These are phyloP conservation scores for Magnaporthiopsis incrustans DNA, from an alignment of 2,329 filamentous ascomycete species.

Conservation along the genomic window DNA sequence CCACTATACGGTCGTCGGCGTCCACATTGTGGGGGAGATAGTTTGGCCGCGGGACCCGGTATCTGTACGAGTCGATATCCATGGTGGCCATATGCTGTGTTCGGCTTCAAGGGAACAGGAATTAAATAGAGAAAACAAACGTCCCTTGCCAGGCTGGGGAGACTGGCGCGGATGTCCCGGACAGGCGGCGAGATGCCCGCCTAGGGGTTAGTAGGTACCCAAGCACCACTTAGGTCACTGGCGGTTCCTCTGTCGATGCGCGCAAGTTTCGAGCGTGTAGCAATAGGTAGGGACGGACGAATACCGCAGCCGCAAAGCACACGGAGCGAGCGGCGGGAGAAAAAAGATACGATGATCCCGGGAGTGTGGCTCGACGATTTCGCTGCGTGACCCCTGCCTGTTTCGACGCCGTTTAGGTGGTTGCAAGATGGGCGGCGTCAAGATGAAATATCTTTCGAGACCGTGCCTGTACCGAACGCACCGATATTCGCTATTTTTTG, in stretches of 20 bases:
- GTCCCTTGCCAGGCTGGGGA: background rate
- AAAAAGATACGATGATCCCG: background rate
- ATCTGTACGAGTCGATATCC: slow-evolving; percentile 41
- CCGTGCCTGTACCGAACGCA: too few species aligned
- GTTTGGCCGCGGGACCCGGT: slow-evolving; percentile 49
- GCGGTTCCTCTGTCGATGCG: background rate
- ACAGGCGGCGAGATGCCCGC: background rate
- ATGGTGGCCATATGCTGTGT: slow-evolving; percentile 16
- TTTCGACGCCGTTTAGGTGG: background rate
- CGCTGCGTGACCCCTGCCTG: background rate
- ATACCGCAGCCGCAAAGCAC: background rate
- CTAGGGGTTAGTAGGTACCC: background rate
- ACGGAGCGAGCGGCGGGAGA: background rate
- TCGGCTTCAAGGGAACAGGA: background rate
- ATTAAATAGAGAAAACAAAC: background rate
- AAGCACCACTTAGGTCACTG: background rate
- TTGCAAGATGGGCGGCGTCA: background rate
- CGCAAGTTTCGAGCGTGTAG: background rate
- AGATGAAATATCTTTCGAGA: background rate
- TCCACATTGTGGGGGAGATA: slow-evolving; percentile 49
- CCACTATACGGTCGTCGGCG: slow-evolving; percentile 40
- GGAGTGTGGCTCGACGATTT: background rate
- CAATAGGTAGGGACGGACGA: background rate
- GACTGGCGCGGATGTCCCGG: background rate
- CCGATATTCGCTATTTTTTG: background rate